Base-by-base conservation (phyloP, 176 grass and related monocot species). In the Phragmites australis region DNA sequence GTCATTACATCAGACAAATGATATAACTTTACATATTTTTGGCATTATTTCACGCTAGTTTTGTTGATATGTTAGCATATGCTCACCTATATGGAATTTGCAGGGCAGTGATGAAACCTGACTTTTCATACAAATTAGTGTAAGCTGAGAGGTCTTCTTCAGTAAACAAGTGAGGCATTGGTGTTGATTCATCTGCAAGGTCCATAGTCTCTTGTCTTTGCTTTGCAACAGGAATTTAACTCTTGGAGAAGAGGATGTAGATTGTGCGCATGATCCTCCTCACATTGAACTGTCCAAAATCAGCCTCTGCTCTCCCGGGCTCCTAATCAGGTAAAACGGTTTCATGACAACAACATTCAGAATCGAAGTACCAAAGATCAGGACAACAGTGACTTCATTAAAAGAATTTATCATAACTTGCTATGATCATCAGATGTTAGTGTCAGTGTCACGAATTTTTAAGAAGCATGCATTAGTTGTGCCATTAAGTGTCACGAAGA, bases 31-130 rank as follows among this genome's bases (percentile, higher is more conserved):
- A 39, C 50, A 19, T 21, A 25, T 45, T 54, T 14, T 43, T 66
- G 15, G 15, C 18, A 44, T 14, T 22, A 7, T 61, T 61, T 27
- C 13, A 29, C n/a, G 9, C 52, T n/a, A 76, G 15, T n/a, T n/a
- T 7, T 19, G 15, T 18, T 58, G 49, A 16, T 21, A 65, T 65
- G 11, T 47, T 61, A 47, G 43, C 18, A 11, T 48, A 31, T 13
- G n/a, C 80, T 76, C 1, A 81, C 87, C 87, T 62, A 34, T 89
- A 89, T 42, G 87, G 82, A 41, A 85, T 65, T 37, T 81, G 87
- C 29, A 89, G 65, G 8, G 77, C 70, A 56, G 78, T 65, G 43
- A 73, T 82, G 55, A 82, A 60, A 39, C 80, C 80, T 50, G 80
- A 72, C 50, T 61, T 71, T n/a, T 82, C 44, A 39, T 72, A 82